Percentiles rank a stretch among this genome's conserved stretches.
These are phyloP conservation scores for Jacaranda copaia DNA, from an alignment of 257 asterid species.

Conservation along the genomic window DNA sequence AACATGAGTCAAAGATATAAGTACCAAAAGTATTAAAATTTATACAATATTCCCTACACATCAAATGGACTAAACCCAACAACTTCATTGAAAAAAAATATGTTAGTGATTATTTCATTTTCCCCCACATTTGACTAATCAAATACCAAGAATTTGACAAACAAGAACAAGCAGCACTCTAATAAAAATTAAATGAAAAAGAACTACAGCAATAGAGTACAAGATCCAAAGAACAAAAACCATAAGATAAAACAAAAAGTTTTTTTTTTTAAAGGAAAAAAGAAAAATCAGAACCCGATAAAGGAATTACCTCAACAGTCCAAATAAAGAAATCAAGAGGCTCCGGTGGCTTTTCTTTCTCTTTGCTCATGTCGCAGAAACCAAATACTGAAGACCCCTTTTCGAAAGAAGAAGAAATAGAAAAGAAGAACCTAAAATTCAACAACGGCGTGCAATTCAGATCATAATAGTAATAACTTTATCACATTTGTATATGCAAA, in stretches of 20 bases:
- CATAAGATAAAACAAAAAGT: slow-evolving; percentile 5
- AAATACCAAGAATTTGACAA: slow-evolving; percentile 22
- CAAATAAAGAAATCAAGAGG: slow-evolving; percentile 93
- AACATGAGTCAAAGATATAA: slow-evolving; percentile 5
- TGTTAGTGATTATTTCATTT: neutral
- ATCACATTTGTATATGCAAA: slow-evolving; percentile 11
- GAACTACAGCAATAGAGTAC: slow-evolving; percentile 21
- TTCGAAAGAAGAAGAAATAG: neutral
- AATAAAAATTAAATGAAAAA: neutral
- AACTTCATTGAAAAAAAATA: neutral
- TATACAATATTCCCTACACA: neutral
- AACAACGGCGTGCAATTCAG: slow-evolving; percentile 42
- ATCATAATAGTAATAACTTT: slow-evolving; percentile 32
- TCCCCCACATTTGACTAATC: neutral
- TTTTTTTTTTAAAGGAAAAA: neutral
- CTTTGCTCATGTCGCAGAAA: slow-evolving; percentile 66
- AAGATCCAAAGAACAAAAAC: slow-evolving; percentile 31
- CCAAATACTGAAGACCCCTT: slow-evolving; percentile 32
- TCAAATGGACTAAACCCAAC: slow-evolving; percentile 23
- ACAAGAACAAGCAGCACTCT: slow-evolving; percentile 1
- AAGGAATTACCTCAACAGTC: slow-evolving; percentile 80
- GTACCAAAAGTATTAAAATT: neutral
- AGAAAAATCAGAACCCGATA: neutral
- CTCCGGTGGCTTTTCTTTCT: slow-evolving; percentile 78
- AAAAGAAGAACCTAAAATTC: slow-evolving; percentile 22